Percentiles rank a stretch among this genome's conserved stretches.
Evolutionary conservation across 495 filamentous ascomycete genomes (phyloP).

Genomic region (Chaetomium fimeti): DNA sequence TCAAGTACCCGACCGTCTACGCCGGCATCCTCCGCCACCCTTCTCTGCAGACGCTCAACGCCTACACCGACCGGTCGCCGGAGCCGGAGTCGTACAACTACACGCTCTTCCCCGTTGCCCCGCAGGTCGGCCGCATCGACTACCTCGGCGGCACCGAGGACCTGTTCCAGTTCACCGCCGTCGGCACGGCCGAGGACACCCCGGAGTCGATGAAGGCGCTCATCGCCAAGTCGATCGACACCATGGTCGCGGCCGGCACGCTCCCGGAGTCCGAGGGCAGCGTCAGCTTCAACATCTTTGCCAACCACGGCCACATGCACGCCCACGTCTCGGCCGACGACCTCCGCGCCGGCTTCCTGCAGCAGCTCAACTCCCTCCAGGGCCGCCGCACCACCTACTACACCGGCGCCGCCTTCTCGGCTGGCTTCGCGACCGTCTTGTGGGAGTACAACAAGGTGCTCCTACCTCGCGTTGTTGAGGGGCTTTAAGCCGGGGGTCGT

Average conservation of each 20-base stretch:
- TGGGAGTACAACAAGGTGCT: conserved; percentile 24
- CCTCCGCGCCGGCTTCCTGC: conserved; percentile 50
- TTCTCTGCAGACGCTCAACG: conserved; percentile 11
- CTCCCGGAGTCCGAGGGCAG: conserved; percentile 21
- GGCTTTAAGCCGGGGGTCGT: conserved; percentile 8
- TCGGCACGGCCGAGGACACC: conserved; percentile 15
- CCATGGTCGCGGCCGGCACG: conserved; percentile 30
- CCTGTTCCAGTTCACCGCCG: conserved; percentile 19
- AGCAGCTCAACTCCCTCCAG: conserved; percentile 48
- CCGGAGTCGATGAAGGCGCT: conserved; percentile 28
- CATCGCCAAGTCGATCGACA: conserved; percentile 31
- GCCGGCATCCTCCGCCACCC: conserved; percentile 34
- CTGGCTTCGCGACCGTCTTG: conserved; percentile 13
- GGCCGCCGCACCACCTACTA: conserved; percentile 50
- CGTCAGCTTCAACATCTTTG: conserved; percentile 30
- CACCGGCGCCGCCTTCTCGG: conserved; percentile 41
- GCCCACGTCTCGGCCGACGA: conserved; percentile 30
- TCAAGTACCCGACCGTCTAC: conserved; percentile 35
- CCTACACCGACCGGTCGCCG: conserved; percentile 23
- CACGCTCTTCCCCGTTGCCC: conserved; percentile 17
- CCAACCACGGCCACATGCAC: conserved; percentile 23
- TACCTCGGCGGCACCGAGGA: conserved; percentile 19
- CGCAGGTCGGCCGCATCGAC: conserved; percentile 19
- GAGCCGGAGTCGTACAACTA: conserved; percentile 22
- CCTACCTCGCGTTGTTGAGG: conserved; percentile 15